Evolutionary conservation across 2,329 filamentous ascomycete genomes (phyloP).

Genomic region (Diaporthe sp.): DNA sequence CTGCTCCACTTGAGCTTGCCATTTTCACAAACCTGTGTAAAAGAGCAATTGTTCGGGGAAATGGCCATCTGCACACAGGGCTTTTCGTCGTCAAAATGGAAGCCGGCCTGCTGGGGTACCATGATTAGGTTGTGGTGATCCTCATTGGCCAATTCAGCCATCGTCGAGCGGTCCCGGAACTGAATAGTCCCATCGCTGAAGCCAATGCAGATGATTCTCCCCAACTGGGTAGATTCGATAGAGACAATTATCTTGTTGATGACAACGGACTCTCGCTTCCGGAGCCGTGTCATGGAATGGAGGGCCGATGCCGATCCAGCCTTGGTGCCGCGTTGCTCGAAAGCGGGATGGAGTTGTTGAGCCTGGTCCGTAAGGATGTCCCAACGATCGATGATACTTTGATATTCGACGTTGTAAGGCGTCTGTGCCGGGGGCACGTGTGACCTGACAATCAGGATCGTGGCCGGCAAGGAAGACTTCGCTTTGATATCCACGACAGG

Average conservation of each 20-base stretch:
- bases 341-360: slow-evolving; percentile 79
- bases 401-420: slow-evolving; percentile 73
- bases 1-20: slow-evolving; percentile 72
- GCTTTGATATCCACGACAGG: slow-evolving; percentile 71
- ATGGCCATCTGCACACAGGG: slow-evolving; percentile 75
- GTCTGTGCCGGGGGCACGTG: slow-evolving; percentile 66
- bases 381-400: slow-evolving; percentile 88
- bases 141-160: slow-evolving; percentile 77
- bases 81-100: slow-evolving; percentile 76
- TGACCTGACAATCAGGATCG: slow-evolving; percentile 82
- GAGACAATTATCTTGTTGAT: slow-evolving; percentile 80
- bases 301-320: slow-evolving; percentile 68
- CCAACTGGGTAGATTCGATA: slow-evolving; percentile 77
- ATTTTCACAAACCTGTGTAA: slow-evolving; percentile 71
- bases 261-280: slow-evolving; percentile 76
- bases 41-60: slow-evolving; percentile 72
- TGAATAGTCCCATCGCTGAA: slow-evolving; percentile 87
- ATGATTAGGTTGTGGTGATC: slow-evolving; percentile 75
- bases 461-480: slow-evolving; percentile 69
- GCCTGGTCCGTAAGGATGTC: slow-evolving; percentile 77
- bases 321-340: slow-evolving; percentile 78
- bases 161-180: slow-evolving; percentile 81
- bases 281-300: slow-evolving; percentile 59
- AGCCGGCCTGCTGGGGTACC: slow-evolving; percentile 83
- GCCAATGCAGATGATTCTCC: slow-evolving; percentile 78